Evolutionary conservation across 2,329 filamentous ascomycete species (phyloP).

Genomic region (Aspergillus sojae): DNA sequence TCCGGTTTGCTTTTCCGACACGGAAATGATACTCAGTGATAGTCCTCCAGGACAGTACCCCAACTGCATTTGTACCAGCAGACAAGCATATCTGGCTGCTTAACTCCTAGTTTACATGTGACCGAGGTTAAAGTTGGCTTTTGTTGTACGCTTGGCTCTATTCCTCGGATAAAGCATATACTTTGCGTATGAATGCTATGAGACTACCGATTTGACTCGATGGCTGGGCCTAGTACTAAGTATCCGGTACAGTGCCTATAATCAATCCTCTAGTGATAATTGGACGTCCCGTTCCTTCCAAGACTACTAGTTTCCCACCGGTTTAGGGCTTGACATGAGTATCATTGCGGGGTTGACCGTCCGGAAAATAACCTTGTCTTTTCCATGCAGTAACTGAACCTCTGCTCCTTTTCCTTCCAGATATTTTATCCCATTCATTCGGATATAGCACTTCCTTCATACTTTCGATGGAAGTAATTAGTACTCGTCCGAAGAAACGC

Average conservation of each 20-base stretch:
- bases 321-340: background rate
- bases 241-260: background rate
- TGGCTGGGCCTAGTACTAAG: background rate
- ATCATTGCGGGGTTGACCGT: background rate
- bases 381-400: background rate
- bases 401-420: background rate
- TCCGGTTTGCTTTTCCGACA: background rate
- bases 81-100: background rate
- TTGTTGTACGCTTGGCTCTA: no score
- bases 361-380: background rate
- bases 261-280: background rate
- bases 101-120: no score
- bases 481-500: slow-evolving; percentile 12
- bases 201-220: background rate
- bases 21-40: background rate
- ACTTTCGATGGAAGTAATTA: slow-evolving; percentile 9
- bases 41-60: background rate
- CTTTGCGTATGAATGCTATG: no score
- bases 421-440: background rate
- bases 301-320: background rate
- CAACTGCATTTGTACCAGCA: background rate
- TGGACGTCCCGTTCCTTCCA: background rate
- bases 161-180: no score
- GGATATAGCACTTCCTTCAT: background rate
- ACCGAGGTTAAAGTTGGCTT: no score